phyloP scores from a whole-genome alignment of 148 eudicot genomes.

The Mesembryanthemum crystallinum region DNA sequence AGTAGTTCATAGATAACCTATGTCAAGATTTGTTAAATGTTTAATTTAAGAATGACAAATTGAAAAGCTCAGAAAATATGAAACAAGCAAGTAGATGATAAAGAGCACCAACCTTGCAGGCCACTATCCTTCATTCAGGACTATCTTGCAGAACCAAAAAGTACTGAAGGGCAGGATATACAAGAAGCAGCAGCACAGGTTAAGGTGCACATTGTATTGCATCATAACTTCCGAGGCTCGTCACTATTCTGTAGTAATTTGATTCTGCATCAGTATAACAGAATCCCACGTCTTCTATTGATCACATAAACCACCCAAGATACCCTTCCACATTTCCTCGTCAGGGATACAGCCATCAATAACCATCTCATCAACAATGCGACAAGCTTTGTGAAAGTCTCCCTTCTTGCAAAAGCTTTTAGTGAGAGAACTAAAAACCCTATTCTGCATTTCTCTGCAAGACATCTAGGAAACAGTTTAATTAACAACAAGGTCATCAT shows the following conservation, averaged over 20 bases:
- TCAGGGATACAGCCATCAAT: constrained; percentile 80
- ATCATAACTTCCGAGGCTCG: constrained; percentile 24
- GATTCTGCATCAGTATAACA: constrained; percentile 38
- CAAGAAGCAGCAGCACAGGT: not conserved
- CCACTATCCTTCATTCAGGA: constrained; percentile 9
- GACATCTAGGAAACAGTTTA: no score
- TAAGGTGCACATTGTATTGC: not conserved
- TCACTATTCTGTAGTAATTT: constrained; percentile 24
- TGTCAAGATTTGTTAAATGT: no score
- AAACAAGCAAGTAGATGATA: not conserved
- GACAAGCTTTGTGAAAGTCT: constrained; percentile 58
- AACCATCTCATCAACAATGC: constrained; percentile 74
- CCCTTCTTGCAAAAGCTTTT: constrained; percentile 56
- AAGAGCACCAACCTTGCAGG: constrained; percentile 18
- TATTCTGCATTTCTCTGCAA: no score
- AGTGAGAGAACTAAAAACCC: constrained; percentile 54
- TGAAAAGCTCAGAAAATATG: not conserved
- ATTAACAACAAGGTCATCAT: no score
- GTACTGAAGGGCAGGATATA: not conserved
- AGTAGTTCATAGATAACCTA: no score
- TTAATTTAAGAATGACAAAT: no score
- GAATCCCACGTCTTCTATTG: constrained; percentile 45
- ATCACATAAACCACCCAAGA: constrained; percentile 58
- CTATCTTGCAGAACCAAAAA: not conserved
- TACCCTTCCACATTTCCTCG: constrained; percentile 52